These are phyloP conservation scores for Litsea cubeba DNA, from an alignment of 164 flowering plant species.

Conservation along the genomic window DNA sequence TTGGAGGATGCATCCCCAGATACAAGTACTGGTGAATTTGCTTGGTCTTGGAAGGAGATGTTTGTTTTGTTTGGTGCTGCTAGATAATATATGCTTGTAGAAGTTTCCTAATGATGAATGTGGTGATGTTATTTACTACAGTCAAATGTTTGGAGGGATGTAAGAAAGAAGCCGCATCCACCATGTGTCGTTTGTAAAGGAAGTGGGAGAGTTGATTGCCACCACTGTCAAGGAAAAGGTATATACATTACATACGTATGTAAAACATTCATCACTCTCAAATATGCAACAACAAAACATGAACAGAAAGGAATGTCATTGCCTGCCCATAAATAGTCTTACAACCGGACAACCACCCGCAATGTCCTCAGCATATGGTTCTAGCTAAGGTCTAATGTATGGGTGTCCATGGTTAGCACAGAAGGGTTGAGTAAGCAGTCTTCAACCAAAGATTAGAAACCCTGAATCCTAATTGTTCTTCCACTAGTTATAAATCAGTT, in stretches of 20 bases:
- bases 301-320: background rate
- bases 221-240: constrained; percentile 60
- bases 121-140: constrained; percentile 23
- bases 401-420: no score
- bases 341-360: background rate
- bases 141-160: constrained; percentile 62
- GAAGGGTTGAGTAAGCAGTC: no score
- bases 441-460: no score
- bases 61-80: background rate
- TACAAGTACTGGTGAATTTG: no score
- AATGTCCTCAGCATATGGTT: background rate
- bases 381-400: no score
- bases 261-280: background rate
- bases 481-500: no score
- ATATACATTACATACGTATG: background rate
- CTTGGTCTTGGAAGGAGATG: no score
- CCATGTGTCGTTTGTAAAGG: constrained; percentile 76
- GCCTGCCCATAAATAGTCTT: background rate
- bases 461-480: no score
- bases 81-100: background rate
- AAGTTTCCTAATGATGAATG: background rate
- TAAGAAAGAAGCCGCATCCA: constrained; percentile 45
- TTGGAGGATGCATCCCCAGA: no score
- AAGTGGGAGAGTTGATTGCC: constrained; percentile 66
- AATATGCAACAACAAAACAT: background rate